Evolutionary conservation across 176 grass and related monocot species (phyloP).

Genomic region (Lolium rigidum): DNA sequence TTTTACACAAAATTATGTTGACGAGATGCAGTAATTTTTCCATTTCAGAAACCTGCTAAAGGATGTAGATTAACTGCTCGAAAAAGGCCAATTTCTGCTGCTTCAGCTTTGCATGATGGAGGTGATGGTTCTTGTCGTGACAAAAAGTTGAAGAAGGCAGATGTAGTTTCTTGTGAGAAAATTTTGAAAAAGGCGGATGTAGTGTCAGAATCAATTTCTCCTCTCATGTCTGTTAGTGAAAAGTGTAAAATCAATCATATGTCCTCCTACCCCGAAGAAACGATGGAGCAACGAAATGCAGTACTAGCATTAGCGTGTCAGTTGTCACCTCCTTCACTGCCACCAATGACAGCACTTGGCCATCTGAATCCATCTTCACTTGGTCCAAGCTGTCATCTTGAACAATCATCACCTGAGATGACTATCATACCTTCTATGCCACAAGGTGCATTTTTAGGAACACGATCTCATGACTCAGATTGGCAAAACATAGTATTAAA

Average conservation of each 20-base stretch:
- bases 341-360: slow-evolving; percentile 16
- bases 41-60: slow-evolving; percentile 44
- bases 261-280: slow-evolving; percentile 8
- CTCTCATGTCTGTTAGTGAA: background rate
- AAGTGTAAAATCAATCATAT: slow-evolving; percentile 14
- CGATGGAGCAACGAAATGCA: slow-evolving; percentile 19
- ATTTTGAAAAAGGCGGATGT: background rate
- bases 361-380: slow-evolving; percentile 38
- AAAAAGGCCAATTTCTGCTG: slow-evolving; percentile 23
- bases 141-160: slow-evolving; percentile 9
- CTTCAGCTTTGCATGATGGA: background rate
- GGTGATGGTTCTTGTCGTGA: slow-evolving; percentile 1
- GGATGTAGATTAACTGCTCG: background rate
- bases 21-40: slow-evolving; percentile 18
- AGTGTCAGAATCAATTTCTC: background rate
- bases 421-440: background rate
- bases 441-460: background rate
- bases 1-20: slow-evolving; percentile 7
- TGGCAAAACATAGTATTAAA: background rate
- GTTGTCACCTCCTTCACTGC: background rate
- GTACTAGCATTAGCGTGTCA: slow-evolving; percentile 27
- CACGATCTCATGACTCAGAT: background rate
- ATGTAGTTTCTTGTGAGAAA: background rate
- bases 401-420: background rate
- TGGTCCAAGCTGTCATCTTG: background rate